Percentiles rank a stretch among this genome's conserved stretches.
phyloP scores from a whole-genome alignment of 1,284 basidiomycete species.

The Phlebopus sp. region DNA sequence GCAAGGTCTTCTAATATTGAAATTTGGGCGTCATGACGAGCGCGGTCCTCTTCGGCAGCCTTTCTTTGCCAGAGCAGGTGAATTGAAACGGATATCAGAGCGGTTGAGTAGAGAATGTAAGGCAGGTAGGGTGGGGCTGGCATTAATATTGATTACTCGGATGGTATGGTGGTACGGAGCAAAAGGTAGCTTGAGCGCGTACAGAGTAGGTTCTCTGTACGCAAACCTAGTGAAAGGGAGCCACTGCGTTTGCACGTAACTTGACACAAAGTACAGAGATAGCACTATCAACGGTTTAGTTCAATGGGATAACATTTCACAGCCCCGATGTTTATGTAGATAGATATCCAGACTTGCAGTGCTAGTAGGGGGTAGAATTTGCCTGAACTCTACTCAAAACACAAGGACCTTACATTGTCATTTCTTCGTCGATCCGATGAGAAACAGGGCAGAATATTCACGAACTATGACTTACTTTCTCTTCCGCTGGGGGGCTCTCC shows the following conservation, averaged over 20 bases:
- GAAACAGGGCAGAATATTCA: not conserved
- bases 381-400: too few relatives aligned
- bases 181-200: slow-evolving; percentile 8
- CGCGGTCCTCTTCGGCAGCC: slow-evolving; percentile 45
- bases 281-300: too few relatives aligned
- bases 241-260: too few relatives aligned
- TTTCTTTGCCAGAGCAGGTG: slow-evolving; percentile 55
- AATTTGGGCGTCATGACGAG: slow-evolving; percentile 49
- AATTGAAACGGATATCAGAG: slow-evolving; percentile 59
- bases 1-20: slow-evolving; percentile 59
- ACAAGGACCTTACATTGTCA: not conserved
- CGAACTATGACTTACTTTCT: slow-evolving; percentile 13
- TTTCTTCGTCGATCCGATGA: slow-evolving; percentile 18
- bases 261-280: too few relatives aligned
- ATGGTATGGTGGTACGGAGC: not conserved
- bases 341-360: too few relatives aligned
- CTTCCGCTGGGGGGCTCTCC: slow-evolving; percentile 3
- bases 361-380: too few relatives aligned
- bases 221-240: too few relatives aligned
- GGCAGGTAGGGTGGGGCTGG: slow-evolving; percentile 39
- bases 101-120: slow-evolving; percentile 55
- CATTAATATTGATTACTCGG: slow-evolving; percentile 20
- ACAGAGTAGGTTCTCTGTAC: not conserved
- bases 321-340: too few relatives aligned
- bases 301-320: too few relatives aligned